Percentiles rank a stretch among this genome's conserved stretches.
Evolutionary conservation across 2,329 filamentous ascomycete species (phyloP).

Genomic region (Thielaviopsis musarum): DNA sequence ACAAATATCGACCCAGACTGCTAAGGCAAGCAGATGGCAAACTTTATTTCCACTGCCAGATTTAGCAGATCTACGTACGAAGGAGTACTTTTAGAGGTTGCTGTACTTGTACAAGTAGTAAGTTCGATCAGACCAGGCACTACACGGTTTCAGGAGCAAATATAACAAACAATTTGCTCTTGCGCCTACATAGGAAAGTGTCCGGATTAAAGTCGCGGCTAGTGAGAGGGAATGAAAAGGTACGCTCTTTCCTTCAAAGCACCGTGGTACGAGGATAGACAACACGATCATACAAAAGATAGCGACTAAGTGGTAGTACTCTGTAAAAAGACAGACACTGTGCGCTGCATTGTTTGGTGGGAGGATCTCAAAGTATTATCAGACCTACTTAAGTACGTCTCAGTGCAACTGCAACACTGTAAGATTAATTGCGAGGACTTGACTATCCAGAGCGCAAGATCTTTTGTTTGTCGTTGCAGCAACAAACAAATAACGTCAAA

Average conservation of each 20-base stretch:
- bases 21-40: not conserved
- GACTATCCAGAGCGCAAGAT: not conserved
- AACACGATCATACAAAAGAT: not conserved
- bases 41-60: not conserved
- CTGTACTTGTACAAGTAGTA: too few species aligned
- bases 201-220: not conserved
- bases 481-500: too few species aligned
- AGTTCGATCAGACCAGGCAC: too few species aligned
- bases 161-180: not conserved
- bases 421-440: conserved; percentile 1
- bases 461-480: not conserved
- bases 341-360: not conserved
- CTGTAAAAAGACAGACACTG: not conserved
- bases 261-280: not conserved
- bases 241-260: not conserved
- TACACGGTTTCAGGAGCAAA: not conserved
- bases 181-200: not conserved
- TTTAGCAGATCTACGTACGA: not conserved
- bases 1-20: not conserved
- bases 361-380: not conserved
- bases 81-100: too few species aligned
- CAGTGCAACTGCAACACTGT: not conserved
- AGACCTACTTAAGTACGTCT: not conserved
- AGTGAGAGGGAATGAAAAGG: not conserved
- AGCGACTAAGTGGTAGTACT: too few species aligned